Percentiles rank a stretch among this genome's conserved stretches.
phyloP scores from a whole-genome alignment of 192 early-diverging fungal species.

The Backusella circina region DNA sequence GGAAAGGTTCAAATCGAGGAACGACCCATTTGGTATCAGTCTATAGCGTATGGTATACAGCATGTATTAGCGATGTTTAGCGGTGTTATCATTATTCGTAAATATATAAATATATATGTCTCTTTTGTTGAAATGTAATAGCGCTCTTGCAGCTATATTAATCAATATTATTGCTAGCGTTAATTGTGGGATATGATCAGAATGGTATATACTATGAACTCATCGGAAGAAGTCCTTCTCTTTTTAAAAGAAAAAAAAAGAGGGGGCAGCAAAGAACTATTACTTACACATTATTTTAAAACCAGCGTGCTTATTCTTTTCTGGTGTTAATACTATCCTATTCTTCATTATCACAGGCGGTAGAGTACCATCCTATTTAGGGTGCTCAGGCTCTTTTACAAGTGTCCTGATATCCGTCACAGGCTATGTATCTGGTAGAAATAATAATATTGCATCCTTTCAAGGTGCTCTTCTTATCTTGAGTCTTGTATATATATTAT shows the following conservation, averaged over 20 bases:
- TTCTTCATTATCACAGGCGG: slow-evolving; percentile 50
- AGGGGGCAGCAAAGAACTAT: not conserved
- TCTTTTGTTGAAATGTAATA: not conserved
- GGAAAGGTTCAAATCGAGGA: slow-evolving; percentile 32
- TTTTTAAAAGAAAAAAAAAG: not conserved
- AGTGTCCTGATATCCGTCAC: slow-evolving; percentile 37
- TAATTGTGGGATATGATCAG: slow-evolving; percentile 41
- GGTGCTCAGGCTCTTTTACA: slow-evolving; percentile 51
- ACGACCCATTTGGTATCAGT: slow-evolving; percentile 23
- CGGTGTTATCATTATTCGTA: slow-evolving; percentile 40
- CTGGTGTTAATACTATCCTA: slow-evolving; percentile 46
- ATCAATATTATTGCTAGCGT: slow-evolving; percentile 15
- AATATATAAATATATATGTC: too few species aligned
- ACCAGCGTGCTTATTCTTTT: slow-evolving; percentile 45
- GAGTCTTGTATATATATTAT: slow-evolving; percentile 36
- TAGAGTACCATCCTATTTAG: slow-evolving; percentile 52
- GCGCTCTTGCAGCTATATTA: not conserved
- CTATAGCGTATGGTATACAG: slow-evolving; percentile 44
- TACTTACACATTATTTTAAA: not conserved
- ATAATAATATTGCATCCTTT: slow-evolving; percentile 40
- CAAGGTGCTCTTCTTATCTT: slow-evolving; percentile 43
- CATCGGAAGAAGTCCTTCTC: not conserved
- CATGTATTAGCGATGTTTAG: slow-evolving; percentile 59
- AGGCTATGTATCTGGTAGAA: slow-evolving; percentile 30
- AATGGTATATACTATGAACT: slow-evolving; percentile 28